Evolutionary conservation across 2,329 filamentous ascomycete species (phyloP).

Genomic region (Madurella mycetomatis): DNA sequence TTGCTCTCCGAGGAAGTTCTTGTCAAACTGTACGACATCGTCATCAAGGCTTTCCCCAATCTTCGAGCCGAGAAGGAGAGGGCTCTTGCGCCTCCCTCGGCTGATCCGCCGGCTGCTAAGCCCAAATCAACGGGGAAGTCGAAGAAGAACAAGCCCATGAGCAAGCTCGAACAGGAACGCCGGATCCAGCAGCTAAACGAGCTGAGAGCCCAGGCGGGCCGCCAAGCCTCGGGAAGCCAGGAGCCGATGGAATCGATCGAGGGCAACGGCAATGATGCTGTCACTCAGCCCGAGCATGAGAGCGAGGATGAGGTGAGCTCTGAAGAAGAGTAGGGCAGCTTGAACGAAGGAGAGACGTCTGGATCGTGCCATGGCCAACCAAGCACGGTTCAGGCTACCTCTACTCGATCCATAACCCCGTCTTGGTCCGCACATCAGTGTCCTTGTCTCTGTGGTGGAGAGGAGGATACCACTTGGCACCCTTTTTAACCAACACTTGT

Average conservation of each 20-base stretch:
- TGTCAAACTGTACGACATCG: conserved; percentile 46
- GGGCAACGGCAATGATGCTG: conserved; percentile 25
- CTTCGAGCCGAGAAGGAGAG: conserved; percentile 34
- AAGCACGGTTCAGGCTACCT: not conserved
- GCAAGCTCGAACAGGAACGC: conserved; percentile 64
- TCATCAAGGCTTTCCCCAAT: conserved; percentile 36
- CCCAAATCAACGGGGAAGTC: conserved; percentile 42
- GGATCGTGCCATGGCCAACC: not conserved
- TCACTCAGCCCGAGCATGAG: conserved; percentile 29
- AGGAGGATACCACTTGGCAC: not conserved
- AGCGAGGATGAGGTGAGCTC: conserved; percentile 54
- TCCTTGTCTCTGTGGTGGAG: not conserved
- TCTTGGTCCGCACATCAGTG: not conserved
- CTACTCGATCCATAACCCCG: not conserved
- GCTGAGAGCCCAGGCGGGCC: conserved; percentile 49
- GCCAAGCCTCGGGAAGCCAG: conserved; percentile 45
- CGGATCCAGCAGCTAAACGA: conserved; percentile 61
- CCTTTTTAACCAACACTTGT: not conserved
- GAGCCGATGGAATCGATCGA: conserved; percentile 39
- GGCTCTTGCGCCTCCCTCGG: conserved; percentile 22
- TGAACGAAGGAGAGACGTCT: not conserved
- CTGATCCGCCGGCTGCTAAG: conserved; percentile 24
- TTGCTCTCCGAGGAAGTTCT: conserved; percentile 53
- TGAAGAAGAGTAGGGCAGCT: conserved; percentile 39
- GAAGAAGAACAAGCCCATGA: conserved; percentile 75